Conservation (phyloP, 1,139 yeast genomes). For the Pichia sp. region DNA sequence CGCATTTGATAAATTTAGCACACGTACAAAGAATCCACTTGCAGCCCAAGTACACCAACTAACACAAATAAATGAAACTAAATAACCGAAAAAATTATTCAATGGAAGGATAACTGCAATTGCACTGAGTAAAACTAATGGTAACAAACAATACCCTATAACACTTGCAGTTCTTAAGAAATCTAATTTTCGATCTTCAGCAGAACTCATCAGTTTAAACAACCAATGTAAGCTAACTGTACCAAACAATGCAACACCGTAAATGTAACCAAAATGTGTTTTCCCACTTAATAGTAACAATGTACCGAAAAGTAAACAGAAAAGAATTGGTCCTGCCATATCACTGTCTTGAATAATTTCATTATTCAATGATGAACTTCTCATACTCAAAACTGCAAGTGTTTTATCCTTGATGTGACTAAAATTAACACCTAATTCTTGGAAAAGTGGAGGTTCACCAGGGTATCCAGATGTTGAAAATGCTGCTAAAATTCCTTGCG, state of each 20-base stretch:
- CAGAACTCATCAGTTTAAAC: constrained; percentile 74
- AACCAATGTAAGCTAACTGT: constrained; percentile 76
- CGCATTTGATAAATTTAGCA: constrained; percentile 75
- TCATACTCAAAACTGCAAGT: constrained; percentile 60
- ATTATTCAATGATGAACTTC: constrained; percentile 22
- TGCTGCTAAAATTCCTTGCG: constrained; percentile 81
- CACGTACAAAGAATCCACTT: constrained; percentile 86
- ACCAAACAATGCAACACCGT: constrained; percentile 93
- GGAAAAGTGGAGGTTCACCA: constrained; percentile 86
- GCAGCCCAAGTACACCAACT: constrained; percentile 93
- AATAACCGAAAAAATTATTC: constrained; percentile 71
- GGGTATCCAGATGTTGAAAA: constrained; percentile 91
- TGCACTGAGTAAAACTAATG: constrained; percentile 74
- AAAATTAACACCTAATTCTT: constrained; percentile 91
- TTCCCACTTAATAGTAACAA: constrained; percentile 79
- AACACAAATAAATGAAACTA: constrained; percentile 63
- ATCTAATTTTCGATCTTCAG: constrained; percentile 37
- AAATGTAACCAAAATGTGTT: constrained; percentile 92
- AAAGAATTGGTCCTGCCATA: constrained; percentile 90
- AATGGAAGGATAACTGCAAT: constrained; percentile 53
- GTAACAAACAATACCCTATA: constrained; percentile 87
- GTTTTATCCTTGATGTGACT: constrained; percentile 82
- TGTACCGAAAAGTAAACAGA: constrained; percentile 84
- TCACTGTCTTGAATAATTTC: constrained; percentile 89
- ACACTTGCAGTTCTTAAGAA: constrained; percentile 80